Evolutionary conservation across 192 early-diverging fungal genomes (phyloP), one percentile per base, ranked within the genome.

Genomic region (Spizellomyces sp.): DNA sequence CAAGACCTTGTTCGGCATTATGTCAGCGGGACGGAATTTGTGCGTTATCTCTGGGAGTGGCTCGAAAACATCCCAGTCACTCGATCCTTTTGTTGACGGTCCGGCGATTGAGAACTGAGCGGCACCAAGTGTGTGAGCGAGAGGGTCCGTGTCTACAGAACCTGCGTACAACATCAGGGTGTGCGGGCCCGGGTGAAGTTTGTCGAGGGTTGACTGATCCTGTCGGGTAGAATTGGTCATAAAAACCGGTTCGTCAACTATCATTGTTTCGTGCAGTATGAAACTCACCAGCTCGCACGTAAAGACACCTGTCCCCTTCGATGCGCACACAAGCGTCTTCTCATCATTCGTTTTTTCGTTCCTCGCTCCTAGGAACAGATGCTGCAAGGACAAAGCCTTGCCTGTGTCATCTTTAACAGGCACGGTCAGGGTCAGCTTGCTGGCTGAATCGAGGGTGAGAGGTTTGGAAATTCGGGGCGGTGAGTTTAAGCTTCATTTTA

Each of bases 21-120:
- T 77, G 36, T 77, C 79, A 14, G 62, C 64, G 6, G 76, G 17
- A 36, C 75, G 27, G 46, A 80, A 80, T 12, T 57, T n/a, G 54
- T 80, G 79, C 36, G 41, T 57, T 46, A 80, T 77, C 57, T 80
- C 79, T 5, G 72, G 67, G 9, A 71, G 56, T 14, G 73, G 50
- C 14, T 46, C 62, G 59, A 66, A 80, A 21, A 69, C 19, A 45
- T 75, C 69, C 8, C 48, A 58, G 17, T 36, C n/a, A 58, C 17
- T 9, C 42, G 15, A 61, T 6, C 6, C 44, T 10, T 64, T 43
- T 52, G 36, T 42, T 17, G 62, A 21, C 15, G 58, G 22, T 41
- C n/a, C 50, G 27, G 36, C 19, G 56, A 79, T 14, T 9, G 62
- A 41, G 19, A 79, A 68, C 8, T 63, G 17, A 12, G 73, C 66